Base-by-base conservation (phyloP, 2,329 filamentous ascomycete genomes). In the Ceratocystis harringtonii region DNA sequence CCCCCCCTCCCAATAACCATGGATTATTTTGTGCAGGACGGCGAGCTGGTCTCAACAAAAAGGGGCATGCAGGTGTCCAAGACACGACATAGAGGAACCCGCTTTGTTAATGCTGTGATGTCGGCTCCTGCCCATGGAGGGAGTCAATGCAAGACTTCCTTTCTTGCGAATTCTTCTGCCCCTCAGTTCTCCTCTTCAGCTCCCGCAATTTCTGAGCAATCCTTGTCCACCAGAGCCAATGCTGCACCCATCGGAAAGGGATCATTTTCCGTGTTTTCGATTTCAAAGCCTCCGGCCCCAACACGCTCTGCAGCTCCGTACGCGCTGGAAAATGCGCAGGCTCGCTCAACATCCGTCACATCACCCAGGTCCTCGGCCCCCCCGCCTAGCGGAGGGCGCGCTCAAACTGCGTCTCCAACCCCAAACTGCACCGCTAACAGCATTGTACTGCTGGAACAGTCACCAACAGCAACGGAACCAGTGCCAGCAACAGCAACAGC, bases 41-140 rank as follows among this genome's bases (percentile, higher is more conserved):
- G 75, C 28, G 71, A 73, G 48, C 69, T 77, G 50, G 72, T 76
- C 62, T 73, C 74, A 44, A 76, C 74, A 0, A 71, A 74, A 30
- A 72, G 74, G 41, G 76, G 76, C 7, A 70, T 77, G 57, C 74
- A 75, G 67, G 74, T 77, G 12, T 75, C 75, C 25, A 75, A 75
- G 68, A 72, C 75, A 64, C 76, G 74, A 68, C 73, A 76, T 68
- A 73, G 75, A 65, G 75, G 75, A 41, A 71, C 71, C 25, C 75
- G 74, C 3, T 77, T 77, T 65, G 75, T 76, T 65, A 76, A 77
- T 68, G 67, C 73, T n/a, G 69, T 69, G 22, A 58, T 58, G 55
- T n/a, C 55, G n/a, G 66, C 68, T 10, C 64, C 68, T 8, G 52
- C 69, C 15, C 50, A 62, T 30, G 52, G 48, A 10, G 43, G 43